Base-by-base conservation (phyloP, 2,329 filamentous ascomycete species). In the Cryoendolithus antarcticus region DNA sequence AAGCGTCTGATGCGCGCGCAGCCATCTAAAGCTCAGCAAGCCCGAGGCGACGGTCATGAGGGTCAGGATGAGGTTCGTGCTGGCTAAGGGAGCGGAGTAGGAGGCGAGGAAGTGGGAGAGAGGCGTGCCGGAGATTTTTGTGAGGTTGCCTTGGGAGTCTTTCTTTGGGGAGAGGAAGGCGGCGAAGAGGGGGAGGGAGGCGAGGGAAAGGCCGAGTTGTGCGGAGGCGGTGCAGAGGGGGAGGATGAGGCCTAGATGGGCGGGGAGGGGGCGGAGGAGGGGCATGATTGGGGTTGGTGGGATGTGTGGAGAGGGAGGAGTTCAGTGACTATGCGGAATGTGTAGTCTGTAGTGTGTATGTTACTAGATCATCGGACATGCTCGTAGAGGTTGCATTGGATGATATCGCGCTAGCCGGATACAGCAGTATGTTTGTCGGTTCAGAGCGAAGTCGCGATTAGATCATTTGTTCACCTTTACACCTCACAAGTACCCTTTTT, bases 211-310 rank as follows among this genome's bases (percentile, higher is more conserved):
- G 12, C 51, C 53, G 38, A 56, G 42, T n/a, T 51, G 54, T 9
- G 53, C 53, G 28, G 50, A 49, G 21, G 48, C 49, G 5, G 51
- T 53, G 43, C 49, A 53, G 19, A 56, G 45, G 8, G 54, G 54
- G 5, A 55, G 40, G 35, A 56, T 48, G 24, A 56, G 48, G 40
- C 48, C 52, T 9, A 55, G 41, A 37, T 56, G 53, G 38, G 44
- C 42, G 32, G 41, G 37, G 34, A 50, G 44, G 11, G 51, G 51
- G 7, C 39, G 13, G 27, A 52, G 44, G 30, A 50, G 49, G 35
- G 51, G 47, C 52, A 55, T 55, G 2, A 12, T 30, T 32, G 24
- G 30, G 28, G 27, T 37, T 10, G 21, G 19, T 27, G 11, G 36
- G 8, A n/a, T 7, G 11, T 32, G 30, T 10, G 29, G 35, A n/a